Percentiles rank a stretch among this genome's conserved stretches.
Conservation (phyloP, 345 rosid species). For the Ceriops tagal region DNA sequence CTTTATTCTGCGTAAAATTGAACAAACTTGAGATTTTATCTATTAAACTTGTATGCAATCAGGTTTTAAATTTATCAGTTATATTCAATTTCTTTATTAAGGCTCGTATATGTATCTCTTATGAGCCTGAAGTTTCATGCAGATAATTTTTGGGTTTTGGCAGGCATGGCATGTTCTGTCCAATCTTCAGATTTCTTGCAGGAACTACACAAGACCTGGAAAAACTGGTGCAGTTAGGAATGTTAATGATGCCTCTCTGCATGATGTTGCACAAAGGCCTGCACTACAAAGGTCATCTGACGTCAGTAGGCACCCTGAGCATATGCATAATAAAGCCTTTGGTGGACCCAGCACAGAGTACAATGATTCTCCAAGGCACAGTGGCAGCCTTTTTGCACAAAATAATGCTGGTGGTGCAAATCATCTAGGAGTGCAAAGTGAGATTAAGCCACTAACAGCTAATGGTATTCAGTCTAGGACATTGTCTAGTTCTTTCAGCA, state of each 20-base stretch:
- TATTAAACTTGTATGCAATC: not conserved
- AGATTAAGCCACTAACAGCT: slow-evolving; percentile 27
- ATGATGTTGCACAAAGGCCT: slow-evolving; percentile 38
- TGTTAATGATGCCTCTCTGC: slow-evolving; percentile 26
- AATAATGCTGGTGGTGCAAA: slow-evolving; percentile 32
- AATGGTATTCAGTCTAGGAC: slow-evolving; percentile 24
- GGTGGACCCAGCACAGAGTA: slow-evolving; percentile 21
- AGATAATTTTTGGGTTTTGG: slow-evolving; percentile 16
- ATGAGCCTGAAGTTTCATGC: no score
- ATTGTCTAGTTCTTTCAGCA: slow-evolving; percentile 29
- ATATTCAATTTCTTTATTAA: not conserved
- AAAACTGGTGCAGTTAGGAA: slow-evolving; percentile 47
- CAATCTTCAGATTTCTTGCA: slow-evolving; percentile 49
- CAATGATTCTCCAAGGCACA: slow-evolving; percentile 31
- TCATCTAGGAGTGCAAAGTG: slow-evolving; percentile 19
- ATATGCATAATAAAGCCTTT: slow-evolving; percentile 26
- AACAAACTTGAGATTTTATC: not conserved
- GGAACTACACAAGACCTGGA: slow-evolving; percentile 69
- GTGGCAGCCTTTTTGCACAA: slow-evolving; percentile 27
- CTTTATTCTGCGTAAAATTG: not conserved
- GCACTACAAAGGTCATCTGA: slow-evolving; percentile 30
- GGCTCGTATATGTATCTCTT: no score
- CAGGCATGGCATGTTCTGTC: slow-evolving; percentile 95
- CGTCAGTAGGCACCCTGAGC: slow-evolving; percentile 24
- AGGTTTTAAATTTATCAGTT: not conserved